phyloP scores from a whole-genome alignment of 1,284 basidiomycete genomes.

The Cryptococcus depauperatus region DNA sequence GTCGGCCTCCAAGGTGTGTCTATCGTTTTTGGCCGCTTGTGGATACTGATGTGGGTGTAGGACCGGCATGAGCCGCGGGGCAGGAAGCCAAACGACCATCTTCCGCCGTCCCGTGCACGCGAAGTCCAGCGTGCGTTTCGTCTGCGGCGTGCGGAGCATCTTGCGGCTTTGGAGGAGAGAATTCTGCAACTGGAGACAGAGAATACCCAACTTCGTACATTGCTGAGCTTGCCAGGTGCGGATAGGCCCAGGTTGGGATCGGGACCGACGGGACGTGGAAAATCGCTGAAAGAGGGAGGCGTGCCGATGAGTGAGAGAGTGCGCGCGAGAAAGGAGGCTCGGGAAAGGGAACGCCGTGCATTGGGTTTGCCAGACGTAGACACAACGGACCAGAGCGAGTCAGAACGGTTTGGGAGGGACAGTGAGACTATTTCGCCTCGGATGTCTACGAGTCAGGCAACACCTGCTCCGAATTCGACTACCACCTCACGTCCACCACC shows the following conservation, averaged over 20 bases:
- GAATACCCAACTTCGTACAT: conserved; percentile 65
- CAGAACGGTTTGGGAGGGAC: conserved; percentile 12
- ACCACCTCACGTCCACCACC: neutral
- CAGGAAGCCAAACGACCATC: conserved; percentile 81
- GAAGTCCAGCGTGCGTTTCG: conserved; percentile 90
- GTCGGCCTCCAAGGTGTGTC: neutral
- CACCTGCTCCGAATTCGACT: neutral
- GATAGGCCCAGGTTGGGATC: conserved; percentile 42
- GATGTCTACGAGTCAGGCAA: conserved; percentile 3
- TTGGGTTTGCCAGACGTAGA: conserved; percentile 24
- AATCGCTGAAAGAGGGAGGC: conserved; percentile 43
- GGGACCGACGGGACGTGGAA: conserved; percentile 45
- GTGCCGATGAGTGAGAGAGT: conserved; percentile 46
- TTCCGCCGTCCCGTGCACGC: conserved; percentile 81
- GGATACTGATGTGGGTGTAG: conserved; percentile 12
- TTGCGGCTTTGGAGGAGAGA: conserved; percentile 72
- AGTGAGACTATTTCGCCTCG: conserved; percentile 22
- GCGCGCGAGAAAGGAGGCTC: conserved; percentile 41
- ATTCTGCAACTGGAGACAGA: conserved; percentile 77
- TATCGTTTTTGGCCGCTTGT: neutral
- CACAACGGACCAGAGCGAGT: conserved; percentile 13
- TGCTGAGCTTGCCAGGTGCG: conserved; percentile 62
- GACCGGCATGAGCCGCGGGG: conserved; percentile 53
- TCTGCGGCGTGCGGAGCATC: conserved; percentile 77
- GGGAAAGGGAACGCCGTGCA: conserved; percentile 32